phyloP scores from a whole-genome alignment of 495 filamentous ascomycete genomes.

The Aspergillus mulundensis region DNA sequence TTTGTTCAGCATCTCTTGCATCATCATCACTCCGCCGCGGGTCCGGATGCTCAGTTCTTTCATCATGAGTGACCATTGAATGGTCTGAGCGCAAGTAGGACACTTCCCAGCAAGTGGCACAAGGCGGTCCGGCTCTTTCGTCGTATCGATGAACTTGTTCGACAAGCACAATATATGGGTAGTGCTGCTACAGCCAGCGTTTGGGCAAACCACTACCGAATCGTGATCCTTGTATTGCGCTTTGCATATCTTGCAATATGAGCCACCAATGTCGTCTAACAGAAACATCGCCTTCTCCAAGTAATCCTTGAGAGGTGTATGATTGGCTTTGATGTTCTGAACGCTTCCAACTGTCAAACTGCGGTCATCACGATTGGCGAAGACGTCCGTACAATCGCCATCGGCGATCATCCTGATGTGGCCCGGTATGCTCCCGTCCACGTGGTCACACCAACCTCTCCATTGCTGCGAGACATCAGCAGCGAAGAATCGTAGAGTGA shows the following conservation, averaged over 20 bases:
- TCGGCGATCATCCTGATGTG: slow-evolving; percentile 57
- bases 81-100: slow-evolving; percentile 59
- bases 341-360: slow-evolving; percentile 30
- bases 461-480: slow-evolving; percentile 65
- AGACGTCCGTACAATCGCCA: slow-evolving; percentile 22
- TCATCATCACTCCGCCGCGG: slow-evolving; percentile 61
- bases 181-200: slow-evolving; percentile 57
- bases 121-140: slow-evolving; percentile 40
- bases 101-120: slow-evolving; percentile 70
- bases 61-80: slow-evolving; percentile 74
- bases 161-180: slow-evolving; percentile 80
- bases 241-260: slow-evolving; percentile 62
- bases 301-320: slow-evolving; percentile 59
- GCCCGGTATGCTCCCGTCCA: slow-evolving; percentile 41
- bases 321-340: slow-evolving; percentile 61
- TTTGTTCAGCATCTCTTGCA: slow-evolving; percentile 60
- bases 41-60: slow-evolving; percentile 72
- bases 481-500: slow-evolving; percentile 75
- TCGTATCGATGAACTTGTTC: slow-evolving; percentile 51
- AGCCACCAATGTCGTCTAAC: slow-evolving; percentile 54
- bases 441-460: slow-evolving; percentile 55
- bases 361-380: neutral
- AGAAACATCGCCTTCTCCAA: slow-evolving; percentile 66
- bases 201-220: slow-evolving; percentile 67
- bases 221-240: slow-evolving; percentile 43